Base-by-base conservation (phyloP, 2,329 filamentous ascomycete genomes). In the Xylariaceae sp. region DNA sequence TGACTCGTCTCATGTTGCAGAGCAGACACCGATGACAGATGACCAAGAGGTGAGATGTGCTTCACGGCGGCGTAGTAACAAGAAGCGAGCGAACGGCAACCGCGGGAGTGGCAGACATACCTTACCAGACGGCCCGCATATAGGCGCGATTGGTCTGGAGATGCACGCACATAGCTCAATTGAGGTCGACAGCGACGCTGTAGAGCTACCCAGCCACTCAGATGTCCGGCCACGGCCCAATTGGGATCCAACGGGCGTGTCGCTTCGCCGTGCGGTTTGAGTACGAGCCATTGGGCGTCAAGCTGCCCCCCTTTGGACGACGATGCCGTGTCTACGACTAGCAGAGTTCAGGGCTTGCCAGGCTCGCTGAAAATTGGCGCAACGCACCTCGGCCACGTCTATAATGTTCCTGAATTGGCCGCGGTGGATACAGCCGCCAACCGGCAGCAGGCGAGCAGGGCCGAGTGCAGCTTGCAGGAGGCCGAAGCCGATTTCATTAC, bases 351-450 rank as follows among this genome's bases (percentile, higher is more conserved):
- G 22, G 22, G 22, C 22, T n/a, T 7, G 22, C 7, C 22, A 7
- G 22, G 22, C 22, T 42, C 39, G 45, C 47, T 31, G 47, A 41
- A 56, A 43, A 47, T 38, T 12, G 44, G 11, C 35, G 43, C 27
- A 51, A 18, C 22, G 7, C 4, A 27, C 4, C 22, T 27, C 22
- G 22, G 22, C 22, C 22, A 27, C 22, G 22, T 27, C 22, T 27
- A 27, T 7, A 7, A 27, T 27, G 62, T 61, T 58, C 60, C 61
- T 61, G 60, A 62, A 62, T 59, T 62, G 61, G 55, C 52, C 53
- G 53, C 49, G 53, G 56, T 55, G 52, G 58, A 44, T 53, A 53
- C 58, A 55, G 53, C 57, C 57, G 55, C 53, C 57, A 61, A 60
- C 54, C 58, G 51, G 57, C 54, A 57, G 51, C 43, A 57, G 49